Evolutionary conservation across 129 eudicot genomes (phyloP).

Genomic region (Lactuca saligna): DNA sequence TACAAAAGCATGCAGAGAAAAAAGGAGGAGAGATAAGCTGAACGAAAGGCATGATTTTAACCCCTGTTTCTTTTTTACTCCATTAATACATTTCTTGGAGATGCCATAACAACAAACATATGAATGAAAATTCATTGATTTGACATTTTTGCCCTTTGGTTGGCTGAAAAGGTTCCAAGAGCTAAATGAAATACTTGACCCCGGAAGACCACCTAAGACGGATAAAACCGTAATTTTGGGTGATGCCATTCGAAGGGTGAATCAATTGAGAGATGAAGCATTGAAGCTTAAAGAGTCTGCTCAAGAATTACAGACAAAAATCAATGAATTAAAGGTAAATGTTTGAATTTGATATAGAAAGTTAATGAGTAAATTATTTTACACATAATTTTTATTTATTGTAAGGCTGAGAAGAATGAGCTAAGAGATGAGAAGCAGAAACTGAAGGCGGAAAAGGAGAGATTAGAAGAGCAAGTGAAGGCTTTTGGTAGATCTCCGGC

Average conservation of each 20-base stretch:
- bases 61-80: neutral
- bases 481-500: constrained; percentile 42
- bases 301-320: constrained; percentile 41
- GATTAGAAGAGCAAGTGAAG: constrained; percentile 57
- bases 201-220: constrained; percentile 53
- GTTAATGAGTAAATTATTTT: no score
- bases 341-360: neutral
- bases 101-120: no score
- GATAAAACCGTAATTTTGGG: constrained; percentile 57
- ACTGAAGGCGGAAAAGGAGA: constrained; percentile 61
- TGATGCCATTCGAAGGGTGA: constrained; percentile 53
- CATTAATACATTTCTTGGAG: no score
- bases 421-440: constrained; percentile 53
- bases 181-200: constrained; percentile 49
- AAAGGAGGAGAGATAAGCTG: constrained; percentile 56
- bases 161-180: constrained; percentile 53
- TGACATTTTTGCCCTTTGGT: constrained; percentile 5
- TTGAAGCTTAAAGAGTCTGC: constrained; percentile 42
- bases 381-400: neutral
- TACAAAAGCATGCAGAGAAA: constrained; percentile 66
- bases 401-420: constrained; percentile 54
- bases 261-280: constrained; percentile 52
- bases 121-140: neutral
- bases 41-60: constrained; percentile 48
- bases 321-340: constrained; percentile 59